Percentiles rank a stretch among this genome's conserved stretches.
These are phyloP conservation scores for Fusarium subglutinans DNA, from an alignment of 2,329 filamentous ascomycete species.

Conservation along the genomic window DNA sequence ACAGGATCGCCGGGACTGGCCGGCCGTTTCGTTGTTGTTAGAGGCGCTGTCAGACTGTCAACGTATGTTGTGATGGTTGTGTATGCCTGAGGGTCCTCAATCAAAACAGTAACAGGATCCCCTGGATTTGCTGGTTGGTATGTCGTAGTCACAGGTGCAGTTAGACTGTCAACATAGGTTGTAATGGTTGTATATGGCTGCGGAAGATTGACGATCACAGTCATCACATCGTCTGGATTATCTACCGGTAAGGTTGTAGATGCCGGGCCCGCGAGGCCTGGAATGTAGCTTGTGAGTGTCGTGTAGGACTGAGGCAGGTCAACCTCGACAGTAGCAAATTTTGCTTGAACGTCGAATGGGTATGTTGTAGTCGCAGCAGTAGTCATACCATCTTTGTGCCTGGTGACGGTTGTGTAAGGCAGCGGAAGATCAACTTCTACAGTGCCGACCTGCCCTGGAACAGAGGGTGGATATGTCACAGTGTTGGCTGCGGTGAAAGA, in stretches of 20 bases:
- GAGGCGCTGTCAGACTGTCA: not conserved
- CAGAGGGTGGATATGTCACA: not conserved
- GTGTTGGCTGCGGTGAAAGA: not conserved
- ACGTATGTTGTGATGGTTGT: not conserved
- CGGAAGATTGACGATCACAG: not conserved
- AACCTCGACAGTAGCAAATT: not conserved
- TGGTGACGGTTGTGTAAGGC: not conserved
- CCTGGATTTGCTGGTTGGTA: not conserved
- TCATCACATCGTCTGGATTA: not conserved
- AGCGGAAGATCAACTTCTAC: not conserved
- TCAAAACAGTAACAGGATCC: not conserved
- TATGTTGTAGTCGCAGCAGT: not conserved
- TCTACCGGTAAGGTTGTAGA: not conserved
- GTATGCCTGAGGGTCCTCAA: not conserved
- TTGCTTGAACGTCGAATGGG: not conserved
- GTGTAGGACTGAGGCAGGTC: not conserved
- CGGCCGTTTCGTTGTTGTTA: not conserved
- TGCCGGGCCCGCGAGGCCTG: not conserved
- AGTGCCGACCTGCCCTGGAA: not conserved
- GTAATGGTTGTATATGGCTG: not conserved
- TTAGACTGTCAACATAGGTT: not conserved
- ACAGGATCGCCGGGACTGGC: not conserved
- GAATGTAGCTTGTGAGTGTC: not conserved
- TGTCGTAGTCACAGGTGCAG: not conserved
- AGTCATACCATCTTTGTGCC: not conserved